Evolutionary conservation across 148 eudicot genomes (phyloP).

Genomic region (Nyssa sinensis): DNA sequence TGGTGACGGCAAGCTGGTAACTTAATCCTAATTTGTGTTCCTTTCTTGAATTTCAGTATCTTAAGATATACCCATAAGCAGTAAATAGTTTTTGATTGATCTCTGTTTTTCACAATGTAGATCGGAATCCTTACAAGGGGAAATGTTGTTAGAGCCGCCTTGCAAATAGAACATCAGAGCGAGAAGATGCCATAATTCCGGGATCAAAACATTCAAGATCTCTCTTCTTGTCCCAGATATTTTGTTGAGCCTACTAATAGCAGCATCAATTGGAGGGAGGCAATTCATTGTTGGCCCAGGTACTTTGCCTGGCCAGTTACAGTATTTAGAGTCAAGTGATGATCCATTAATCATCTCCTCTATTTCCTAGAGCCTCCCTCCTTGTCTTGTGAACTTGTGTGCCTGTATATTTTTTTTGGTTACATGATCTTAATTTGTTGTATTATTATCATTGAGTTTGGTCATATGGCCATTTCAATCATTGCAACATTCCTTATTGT

Average conservation of each 20-base stretch:
- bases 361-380: no score
- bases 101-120: slow-evolving; percentile 30
- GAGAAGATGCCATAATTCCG: slow-evolving; percentile 33
- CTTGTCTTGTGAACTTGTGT: not conserved
- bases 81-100: slow-evolving; percentile 14
- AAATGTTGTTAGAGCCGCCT: slow-evolving; percentile 86
- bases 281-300: not conserved
- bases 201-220: not conserved
- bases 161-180: slow-evolving; percentile 63
- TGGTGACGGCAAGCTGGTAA: slow-evolving; percentile 56
- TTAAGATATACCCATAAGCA: not conserved
- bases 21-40: not conserved
- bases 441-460: not conserved
- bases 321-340: not conserved
- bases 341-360: not conserved
- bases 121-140: slow-evolving; percentile 96
- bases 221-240: not conserved
- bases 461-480: no score
- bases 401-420: not conserved
- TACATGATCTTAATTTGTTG: not conserved
- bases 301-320: not conserved
- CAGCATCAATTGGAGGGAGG: not conserved
- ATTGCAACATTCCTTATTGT: no score
- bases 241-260: not conserved
- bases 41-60: not conserved